phyloP scores from a whole-genome alignment of 2,329 filamentous ascomycete genomes.

The Lachnellula hyalina region DNA sequence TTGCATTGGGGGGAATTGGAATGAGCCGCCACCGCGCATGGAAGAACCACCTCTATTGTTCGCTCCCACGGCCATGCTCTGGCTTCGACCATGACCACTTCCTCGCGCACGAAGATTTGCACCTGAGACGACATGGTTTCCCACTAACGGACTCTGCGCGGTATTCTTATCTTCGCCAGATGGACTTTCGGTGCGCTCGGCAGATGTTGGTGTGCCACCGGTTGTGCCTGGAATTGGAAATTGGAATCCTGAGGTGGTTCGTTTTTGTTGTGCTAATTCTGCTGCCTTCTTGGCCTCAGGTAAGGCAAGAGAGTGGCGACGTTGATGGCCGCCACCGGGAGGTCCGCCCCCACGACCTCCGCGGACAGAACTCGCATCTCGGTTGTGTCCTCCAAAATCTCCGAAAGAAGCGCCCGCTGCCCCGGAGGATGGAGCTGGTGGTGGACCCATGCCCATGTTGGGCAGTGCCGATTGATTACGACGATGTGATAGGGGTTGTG shows the following conservation, averaged over 20 bases:
- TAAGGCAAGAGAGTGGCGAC: slow-evolving; percentile 89
- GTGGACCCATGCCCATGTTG: slow-evolving; percentile 82
- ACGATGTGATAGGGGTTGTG: slow-evolving; percentile 80
- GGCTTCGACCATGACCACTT: slow-evolving; percentile 67
- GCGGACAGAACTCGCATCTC: slow-evolving; percentile 59
- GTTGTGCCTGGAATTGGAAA: slow-evolving; percentile 75
- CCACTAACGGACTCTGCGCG: slow-evolving; percentile 17
- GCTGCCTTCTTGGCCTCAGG: slow-evolving; percentile 97
- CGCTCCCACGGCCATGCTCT: slow-evolving; percentile 80
- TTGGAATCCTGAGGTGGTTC: slow-evolving; percentile 89
- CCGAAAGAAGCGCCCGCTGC: slow-evolving; percentile 74
- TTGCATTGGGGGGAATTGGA: slow-evolving; percentile 59
- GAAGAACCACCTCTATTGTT: slow-evolving; percentile 58
- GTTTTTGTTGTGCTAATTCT: slow-evolving; percentile 92
- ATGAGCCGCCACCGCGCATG: slow-evolving; percentile 62
- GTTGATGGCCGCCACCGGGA: slow-evolving; percentile 74
- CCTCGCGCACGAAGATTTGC: slow-evolving; percentile 45
- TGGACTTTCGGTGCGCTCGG: slow-evolving; percentile 34
- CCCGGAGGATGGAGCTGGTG: slow-evolving; percentile 85
- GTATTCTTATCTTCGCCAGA: slow-evolving; percentile 24
- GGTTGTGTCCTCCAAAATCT: slow-evolving; percentile 63
- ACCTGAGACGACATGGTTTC: slow-evolving; percentile 19
- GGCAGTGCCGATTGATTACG: slow-evolving; percentile 97
- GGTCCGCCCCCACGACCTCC: slow-evolving; percentile 68
- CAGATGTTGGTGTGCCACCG: slow-evolving; percentile 52